A percentile compares a stretch with the other conserved stretches of the same genome.
phyloP scores from a whole-genome alignment of 805 yeast genomes.

The Sugiyamaella smithiae region DNA sequence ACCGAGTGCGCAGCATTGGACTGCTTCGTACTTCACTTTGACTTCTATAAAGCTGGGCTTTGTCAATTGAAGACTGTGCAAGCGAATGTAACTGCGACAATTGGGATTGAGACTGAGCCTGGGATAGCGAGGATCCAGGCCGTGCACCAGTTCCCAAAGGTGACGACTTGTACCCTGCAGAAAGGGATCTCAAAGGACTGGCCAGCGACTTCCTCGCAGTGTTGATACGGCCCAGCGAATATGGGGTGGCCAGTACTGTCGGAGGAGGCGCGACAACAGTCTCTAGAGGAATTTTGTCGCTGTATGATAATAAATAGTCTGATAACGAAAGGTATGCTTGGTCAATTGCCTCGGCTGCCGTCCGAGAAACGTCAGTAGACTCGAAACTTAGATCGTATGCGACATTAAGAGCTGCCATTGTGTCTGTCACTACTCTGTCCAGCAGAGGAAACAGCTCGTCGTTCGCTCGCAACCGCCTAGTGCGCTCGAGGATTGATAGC shows the following conservation, averaged over 20 bases:
- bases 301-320: conserved; percentile 16
- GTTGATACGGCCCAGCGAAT: background rate
- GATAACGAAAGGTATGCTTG: conserved; percentile 22
- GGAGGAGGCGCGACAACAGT: background rate
- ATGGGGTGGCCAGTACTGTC: background rate
- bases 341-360: conserved; percentile 17
- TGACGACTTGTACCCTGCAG: background rate
- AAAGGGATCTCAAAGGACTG: background rate
- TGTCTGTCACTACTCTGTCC: conserved; percentile 25
- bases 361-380: background rate
- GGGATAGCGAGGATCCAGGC: background rate
- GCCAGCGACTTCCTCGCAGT: background rate
- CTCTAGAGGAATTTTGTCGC: conserved; percentile 4
- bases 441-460: conserved; percentile 24
- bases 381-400: background rate
- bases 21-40: background rate
- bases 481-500: conserved; percentile 20
- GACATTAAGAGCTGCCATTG: conserved; percentile 22
- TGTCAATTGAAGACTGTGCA: background rate
- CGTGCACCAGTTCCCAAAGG: background rate
- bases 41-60: background rate
- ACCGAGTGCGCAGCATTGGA: background rate
- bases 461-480: conserved; percentile 17
- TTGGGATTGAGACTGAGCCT: too few relatives aligned
- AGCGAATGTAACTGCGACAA: too few relatives aligned